phyloP scores from a whole-genome alignment of 1,139 yeast species.

The Yarrowia galli region DNA sequence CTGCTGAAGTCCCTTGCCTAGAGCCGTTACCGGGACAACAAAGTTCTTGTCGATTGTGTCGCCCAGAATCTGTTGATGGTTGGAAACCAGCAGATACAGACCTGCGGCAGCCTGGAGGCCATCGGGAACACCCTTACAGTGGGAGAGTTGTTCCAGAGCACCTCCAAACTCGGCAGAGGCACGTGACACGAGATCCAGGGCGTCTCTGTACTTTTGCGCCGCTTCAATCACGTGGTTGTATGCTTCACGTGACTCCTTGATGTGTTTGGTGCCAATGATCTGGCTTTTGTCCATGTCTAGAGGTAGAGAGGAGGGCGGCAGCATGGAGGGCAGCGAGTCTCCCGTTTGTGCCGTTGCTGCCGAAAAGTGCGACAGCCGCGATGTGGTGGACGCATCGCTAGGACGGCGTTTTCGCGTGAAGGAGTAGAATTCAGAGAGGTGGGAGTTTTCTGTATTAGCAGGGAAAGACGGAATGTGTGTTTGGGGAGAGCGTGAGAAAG shows the following conservation, averaged over 20 bases:
- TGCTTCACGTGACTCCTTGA: constrained; percentile 49
- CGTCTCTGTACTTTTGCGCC: constrained; percentile 60
- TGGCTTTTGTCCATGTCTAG: constrained; percentile 27
- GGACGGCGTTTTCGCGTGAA: constrained; percentile 51
- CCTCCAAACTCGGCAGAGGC: constrained; percentile 79
- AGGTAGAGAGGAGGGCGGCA: constrained; percentile 40
- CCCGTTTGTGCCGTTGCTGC: constrained; percentile 33
- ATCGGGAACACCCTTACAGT: constrained; percentile 71
- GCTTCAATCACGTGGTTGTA: constrained; percentile 60
- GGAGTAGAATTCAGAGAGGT: constrained; percentile 63
- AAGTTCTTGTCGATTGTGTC: constrained; percentile 61
- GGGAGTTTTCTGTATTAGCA: constrained; percentile 45
- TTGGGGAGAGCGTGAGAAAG: too few species aligned
- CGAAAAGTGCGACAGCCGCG: constrained; percentile 40
- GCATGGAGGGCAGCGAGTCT: constrained; percentile 21
- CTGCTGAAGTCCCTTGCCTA: constrained; percentile 43
- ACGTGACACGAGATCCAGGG: constrained; percentile 60
- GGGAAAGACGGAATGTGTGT: too few species aligned
- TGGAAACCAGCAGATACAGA: constrained; percentile 75
- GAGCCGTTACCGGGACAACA: constrained; percentile 60
- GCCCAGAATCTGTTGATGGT: constrained; percentile 76
- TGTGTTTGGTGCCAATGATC: constrained; percentile 36
- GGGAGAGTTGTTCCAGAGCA: constrained; percentile 73
- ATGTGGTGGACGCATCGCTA: constrained; percentile 39
- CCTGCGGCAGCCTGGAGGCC: constrained; percentile 80